Base-by-base conservation (phyloP, 78 protist species). In the Paratrimastix pyriformis region DNA sequence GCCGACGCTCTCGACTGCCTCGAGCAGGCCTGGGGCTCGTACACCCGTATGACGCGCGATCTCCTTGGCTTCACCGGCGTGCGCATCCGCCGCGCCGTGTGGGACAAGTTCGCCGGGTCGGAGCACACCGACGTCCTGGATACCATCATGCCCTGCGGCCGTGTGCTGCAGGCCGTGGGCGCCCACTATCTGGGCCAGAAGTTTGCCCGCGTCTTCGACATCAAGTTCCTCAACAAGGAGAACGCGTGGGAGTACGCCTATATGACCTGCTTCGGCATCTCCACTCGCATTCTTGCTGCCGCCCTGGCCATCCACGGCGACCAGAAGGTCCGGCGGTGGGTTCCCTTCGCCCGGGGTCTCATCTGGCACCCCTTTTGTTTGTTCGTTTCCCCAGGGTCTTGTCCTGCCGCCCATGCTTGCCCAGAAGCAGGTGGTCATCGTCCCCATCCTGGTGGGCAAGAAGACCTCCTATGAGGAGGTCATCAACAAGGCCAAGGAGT, bases 41-140 rank as follows among this genome's bases (percentile, higher is more conserved):
- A 82, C 40, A 29, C 29, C 48, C 26, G 7, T 1, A 69, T 82
- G 48, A 29, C 75, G 24, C 13, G 8, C 38, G 55, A 58, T n/a
- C 30, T 38, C n/a, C 48, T 82, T 1, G 74, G 76, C 37, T 33
- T 82, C 59, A 46, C 0, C 9, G 86, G 86, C 32, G 21, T 76
- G 26, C 29, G 40, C 11, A 39, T 82, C 37, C 40, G 77, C 40
- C 43, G 86, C 13, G 77, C 86, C 32, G 72, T 46, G 38, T 82
- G 82, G 81, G 86, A 82, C 43, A 65, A 7, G 11, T 82, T 82
- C 33, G 71, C 81, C 24, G 86, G 86, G 6, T 40, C 81, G 11
- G 82, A 69, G 26, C 46, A 75, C 66, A 76, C 86, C 45, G 86
- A 82, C 18, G 86, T 82, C n/a, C n/a, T 82, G n/a, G 86, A 82